Evolutionary conservation across 176 grass and related monocot genomes (phyloP).

Genomic region (Carex parvula): DNA sequence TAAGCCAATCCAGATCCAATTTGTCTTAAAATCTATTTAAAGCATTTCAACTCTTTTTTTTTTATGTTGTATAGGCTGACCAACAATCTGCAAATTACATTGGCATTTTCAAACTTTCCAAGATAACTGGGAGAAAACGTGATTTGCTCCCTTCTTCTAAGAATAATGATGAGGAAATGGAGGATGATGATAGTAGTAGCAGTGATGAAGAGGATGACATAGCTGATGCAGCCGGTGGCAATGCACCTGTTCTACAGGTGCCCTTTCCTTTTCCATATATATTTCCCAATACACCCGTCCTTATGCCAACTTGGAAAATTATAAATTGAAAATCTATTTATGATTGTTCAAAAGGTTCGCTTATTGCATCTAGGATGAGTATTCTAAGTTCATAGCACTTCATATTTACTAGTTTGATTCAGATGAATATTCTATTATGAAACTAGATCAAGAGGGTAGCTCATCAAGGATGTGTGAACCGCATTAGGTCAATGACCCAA

Average conservation of each 20-base stretch:
- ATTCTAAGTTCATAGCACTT: not conserved
- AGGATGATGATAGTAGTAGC: conserved; percentile 68
- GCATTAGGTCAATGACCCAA: conserved; percentile 79
- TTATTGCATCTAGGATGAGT: not conserved
- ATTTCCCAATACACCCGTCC: not conserved
- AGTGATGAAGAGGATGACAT: conserved; percentile 67
- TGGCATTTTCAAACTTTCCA: conserved; percentile 77
- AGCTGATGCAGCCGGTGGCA: conserved; percentile 33
- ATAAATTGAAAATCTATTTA: not conserved
- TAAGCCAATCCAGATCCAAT: not conserved
- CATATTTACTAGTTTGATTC: not conserved
- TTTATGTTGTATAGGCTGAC: conserved; percentile 49
- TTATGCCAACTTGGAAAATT: not conserved
- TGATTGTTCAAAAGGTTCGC: not conserved
- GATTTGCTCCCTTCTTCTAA: conserved; percentile 55
- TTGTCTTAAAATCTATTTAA: not conserved
- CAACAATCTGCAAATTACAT: conserved; percentile 76
- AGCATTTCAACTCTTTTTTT: not conserved
- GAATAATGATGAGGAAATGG: conserved; percentile 48
- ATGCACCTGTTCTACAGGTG: conserved; percentile 58
- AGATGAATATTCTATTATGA: conserved; percentile 5
- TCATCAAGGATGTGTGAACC: conserved; percentile 74
- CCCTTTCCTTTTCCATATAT: not conserved
- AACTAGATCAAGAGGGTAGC: conserved; percentile 79
- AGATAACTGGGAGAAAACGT: conserved; percentile 79